phyloP scores from a whole-genome alignment of 805 yeast genomes.

The Barnettozyma vustinii region DNA sequence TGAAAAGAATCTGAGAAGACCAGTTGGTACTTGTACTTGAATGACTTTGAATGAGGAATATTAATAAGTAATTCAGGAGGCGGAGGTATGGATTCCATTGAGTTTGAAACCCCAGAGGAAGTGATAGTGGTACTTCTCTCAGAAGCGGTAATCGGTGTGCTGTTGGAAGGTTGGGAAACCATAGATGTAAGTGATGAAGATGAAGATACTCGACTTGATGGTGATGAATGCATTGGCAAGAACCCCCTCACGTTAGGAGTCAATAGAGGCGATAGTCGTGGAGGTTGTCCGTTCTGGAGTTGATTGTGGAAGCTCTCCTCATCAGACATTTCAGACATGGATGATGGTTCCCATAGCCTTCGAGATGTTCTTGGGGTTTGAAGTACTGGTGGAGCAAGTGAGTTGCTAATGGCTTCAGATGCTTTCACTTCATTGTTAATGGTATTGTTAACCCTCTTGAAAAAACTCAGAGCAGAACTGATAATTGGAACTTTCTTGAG shows the following conservation, averaged over 20 bases:
- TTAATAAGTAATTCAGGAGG: conserved; percentile 42
- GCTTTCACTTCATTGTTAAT: conserved; percentile 4
- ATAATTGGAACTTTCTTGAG: conserved; percentile 20
- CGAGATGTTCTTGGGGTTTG: conserved; percentile 10
- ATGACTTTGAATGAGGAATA: conserved; percentile 42
- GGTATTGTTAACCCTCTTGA: conserved; percentile 16
- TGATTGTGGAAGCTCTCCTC: conserved; percentile 10
- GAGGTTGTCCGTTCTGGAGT: background rate
- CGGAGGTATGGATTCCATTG: conserved; percentile 26
- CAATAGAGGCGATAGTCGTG: background rate
- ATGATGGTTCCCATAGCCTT: conserved; percentile 14
- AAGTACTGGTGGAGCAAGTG: background rate
- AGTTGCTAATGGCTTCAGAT: conserved; percentile 6
- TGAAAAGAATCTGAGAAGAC: conserved; percentile 38
- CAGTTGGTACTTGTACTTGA: conserved; percentile 42
- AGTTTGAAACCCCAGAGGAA: conserved; percentile 1
- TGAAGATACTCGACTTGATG: conserved; percentile 13
- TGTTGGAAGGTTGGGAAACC: conserved; percentile 5
- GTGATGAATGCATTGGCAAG: conserved; percentile 4
- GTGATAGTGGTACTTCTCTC: conserved; percentile 10
- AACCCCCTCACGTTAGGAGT: conserved; percentile 1
- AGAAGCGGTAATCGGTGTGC: background rate
- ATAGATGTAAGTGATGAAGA: conserved; percentile 12
- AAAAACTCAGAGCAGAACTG: conserved; percentile 21
- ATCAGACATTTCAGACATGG: conserved; percentile 21